These are phyloP conservation scores for Sequoiadendron giganteum DNA, from an alignment of 75 land plant genomes.

Conservation along the genomic window DNA sequence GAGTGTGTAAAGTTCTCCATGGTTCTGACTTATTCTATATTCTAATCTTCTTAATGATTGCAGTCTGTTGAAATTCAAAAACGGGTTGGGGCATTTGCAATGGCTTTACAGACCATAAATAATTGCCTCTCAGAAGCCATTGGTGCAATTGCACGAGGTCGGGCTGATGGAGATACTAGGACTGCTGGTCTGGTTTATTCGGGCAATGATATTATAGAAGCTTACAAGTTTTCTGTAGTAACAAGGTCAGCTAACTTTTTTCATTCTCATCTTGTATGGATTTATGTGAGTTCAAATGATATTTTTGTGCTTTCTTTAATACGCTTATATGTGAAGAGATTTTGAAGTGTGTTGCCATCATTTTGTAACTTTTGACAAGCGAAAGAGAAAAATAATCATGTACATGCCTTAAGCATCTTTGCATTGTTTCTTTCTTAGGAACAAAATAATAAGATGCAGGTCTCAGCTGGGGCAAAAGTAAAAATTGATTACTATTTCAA, in stretches of 20 bases:
- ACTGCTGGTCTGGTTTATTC: conserved; percentile 69
- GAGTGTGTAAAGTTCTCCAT: not conserved
- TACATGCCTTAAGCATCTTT: not conserved
- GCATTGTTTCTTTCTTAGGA: not conserved
- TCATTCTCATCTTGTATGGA: not conserved
- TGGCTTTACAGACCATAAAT: conserved; percentile 84
- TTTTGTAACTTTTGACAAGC: not conserved
- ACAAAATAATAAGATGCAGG: not conserved
- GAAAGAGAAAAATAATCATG: not conserved
- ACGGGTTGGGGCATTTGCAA: conserved; percentile 87
- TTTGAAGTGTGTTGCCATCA: not conserved
- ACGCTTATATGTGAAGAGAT: not conserved
- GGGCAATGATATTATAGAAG: conserved; percentile 84
- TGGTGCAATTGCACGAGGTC: conserved; percentile 69
- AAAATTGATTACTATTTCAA: not conserved
- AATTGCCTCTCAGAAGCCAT: conserved; percentile 89
- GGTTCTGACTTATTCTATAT: not conserved
- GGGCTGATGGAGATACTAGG: conserved; percentile 80
- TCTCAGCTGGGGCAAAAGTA: not conserved
- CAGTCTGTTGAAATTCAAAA: conserved; percentile 91
- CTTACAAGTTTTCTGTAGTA: conserved; percentile 61
- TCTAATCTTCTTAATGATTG: conserved; percentile 8
- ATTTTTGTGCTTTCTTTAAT: not conserved
- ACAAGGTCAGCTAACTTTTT: conserved; percentile 48
- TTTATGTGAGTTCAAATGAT: not conserved